A percentile compares a stretch with the other conserved stretches of the same genome.
phyloP scores from a whole-genome alignment of 257 asterid genomes.

The Coffea canephora region DNA sequence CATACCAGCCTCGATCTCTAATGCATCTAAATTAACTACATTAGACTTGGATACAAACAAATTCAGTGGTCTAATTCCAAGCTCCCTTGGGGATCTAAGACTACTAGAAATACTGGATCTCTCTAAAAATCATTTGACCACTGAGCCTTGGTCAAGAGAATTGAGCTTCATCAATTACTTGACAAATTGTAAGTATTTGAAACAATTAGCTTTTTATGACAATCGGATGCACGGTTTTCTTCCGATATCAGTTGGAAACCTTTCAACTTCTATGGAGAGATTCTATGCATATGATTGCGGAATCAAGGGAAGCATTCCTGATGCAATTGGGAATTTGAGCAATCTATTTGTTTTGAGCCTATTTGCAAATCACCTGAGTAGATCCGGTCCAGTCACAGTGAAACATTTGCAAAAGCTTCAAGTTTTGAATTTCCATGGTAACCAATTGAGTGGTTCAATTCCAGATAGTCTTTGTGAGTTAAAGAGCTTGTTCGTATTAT shows the following conservation, averaged over 20 bases:
- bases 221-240: constrained; percentile 25
- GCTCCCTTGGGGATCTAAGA: constrained; percentile 8
- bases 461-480: constrained; percentile 24
- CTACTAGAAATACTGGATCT: neutral
- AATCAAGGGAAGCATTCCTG: constrained; percentile 25
- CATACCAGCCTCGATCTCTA: neutral
- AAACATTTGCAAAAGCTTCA: constrained; percentile 21
- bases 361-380: constrained; percentile 22
- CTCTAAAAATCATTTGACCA: neutral
- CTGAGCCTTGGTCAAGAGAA: neutral
- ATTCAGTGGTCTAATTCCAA: constrained; percentile 25
- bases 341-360: constrained; percentile 17
- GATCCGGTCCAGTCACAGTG: constrained; percentile 23
- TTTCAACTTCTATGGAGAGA: constrained; percentile 15
- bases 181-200: neutral
- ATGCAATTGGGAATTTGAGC: constrained; percentile 31
- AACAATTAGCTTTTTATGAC: neutral
- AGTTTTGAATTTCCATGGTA: constrained; percentile 5
- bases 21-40: neutral
- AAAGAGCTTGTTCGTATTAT: constrained; percentile 6
- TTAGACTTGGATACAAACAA: constrained; percentile 2
- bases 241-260: constrained; percentile 29
- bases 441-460: constrained; percentile 24
- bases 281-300: neutral
- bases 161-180: constrained; percentile 1